These are phyloP conservation scores for Nakazawaea holstii DNA, from an alignment of 805 yeast genomes.

Conservation along the genomic window DNA sequence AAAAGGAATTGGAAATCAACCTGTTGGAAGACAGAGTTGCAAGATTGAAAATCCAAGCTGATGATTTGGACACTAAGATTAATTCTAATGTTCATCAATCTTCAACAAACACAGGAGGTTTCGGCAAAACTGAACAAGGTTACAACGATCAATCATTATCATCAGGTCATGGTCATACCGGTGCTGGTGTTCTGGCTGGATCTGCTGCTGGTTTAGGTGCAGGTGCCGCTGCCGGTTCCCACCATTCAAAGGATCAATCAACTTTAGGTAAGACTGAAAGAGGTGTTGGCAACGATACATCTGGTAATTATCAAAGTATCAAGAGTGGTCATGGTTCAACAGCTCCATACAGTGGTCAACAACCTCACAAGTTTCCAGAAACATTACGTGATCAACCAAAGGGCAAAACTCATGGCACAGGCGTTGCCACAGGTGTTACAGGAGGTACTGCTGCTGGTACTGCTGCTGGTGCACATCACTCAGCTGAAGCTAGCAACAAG, in stretches of 20 bases:
- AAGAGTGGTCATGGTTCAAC: conserved; percentile 7
- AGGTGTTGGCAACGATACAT: background rate
- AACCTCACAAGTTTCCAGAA: background rate
- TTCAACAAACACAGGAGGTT: background rate
- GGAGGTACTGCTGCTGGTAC: background rate
- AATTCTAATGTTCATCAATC: background rate
- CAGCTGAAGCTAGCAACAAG: background rate
- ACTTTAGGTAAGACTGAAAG: background rate
- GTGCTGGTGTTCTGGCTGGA: background rate
- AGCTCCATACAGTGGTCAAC: background rate
- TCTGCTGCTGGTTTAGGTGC: background rate
- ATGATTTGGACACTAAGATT: conserved; percentile 2
- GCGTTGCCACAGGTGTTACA: background rate
- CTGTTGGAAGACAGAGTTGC: conserved; percentile 10
- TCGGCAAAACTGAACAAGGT: conserved; percentile 7
- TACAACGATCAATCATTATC: conserved; percentile 6
- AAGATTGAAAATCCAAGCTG: conserved; percentile 1
- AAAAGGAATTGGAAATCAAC: conserved; percentile 4
- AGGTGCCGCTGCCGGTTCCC: background rate
- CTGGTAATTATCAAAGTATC: conserved; percentile 2
- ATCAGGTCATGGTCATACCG: conserved; percentile 1
- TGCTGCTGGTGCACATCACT: conserved; percentile 5
- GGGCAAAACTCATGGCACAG: background rate
- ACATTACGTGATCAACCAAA: background rate
- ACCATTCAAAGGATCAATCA: background rate